Base-by-base conservation (phyloP, 768 basidiomycete genomes). In the Panus rudis region DNA sequence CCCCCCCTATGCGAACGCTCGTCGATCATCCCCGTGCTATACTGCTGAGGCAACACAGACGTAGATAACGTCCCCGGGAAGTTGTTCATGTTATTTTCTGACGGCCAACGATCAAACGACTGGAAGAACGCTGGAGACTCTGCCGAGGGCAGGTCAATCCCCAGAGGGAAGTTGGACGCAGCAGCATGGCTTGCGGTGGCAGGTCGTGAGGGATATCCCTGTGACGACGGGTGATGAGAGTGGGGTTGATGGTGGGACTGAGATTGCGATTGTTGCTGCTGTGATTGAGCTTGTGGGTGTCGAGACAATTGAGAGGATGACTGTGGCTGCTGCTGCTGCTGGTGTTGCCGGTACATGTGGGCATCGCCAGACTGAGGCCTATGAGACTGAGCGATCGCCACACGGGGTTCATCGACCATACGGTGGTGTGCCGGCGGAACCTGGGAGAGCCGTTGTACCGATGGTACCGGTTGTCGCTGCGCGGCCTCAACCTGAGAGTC, bases 11-110 rank as follows among this genome's bases (percentile, higher is more conserved):
- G 39, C 33, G 43, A 46, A 26, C 70, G 66, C 30, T 76, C 75
- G 47, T 79, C 79, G 3, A 75, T 69, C 37, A 85, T 62, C 0
- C 83, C 84, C 4, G 84, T 84, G 62, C 81, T 85, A 56, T 84
- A 87, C 52, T 81, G 65, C 49, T 84, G 83, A 0, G 84, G 81
- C 32, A 87, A 70, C 20, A 83, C 81, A 1, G 82, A 80, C 14
- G 84, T 86, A 17, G 84, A 81, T 32, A 86, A 53, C 33, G 73
- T 68, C 5, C 68, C 69, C 41, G 62, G 43, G 20, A 56, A 37
- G 30, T 40, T 33, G 33, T 43, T 37, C 25, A 49, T 26, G 25
- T 52, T 60, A 38, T 61, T 46, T 8, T 20, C 33, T 8, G 7
- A 7, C 1, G 70, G 53, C 77, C 76, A 79, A 2, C 72, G 65